Evolutionary conservation across 2,329 filamentous ascomycete genomes (phyloP).

Genomic region (Zymoseptoria pseudotritici): DNA sequence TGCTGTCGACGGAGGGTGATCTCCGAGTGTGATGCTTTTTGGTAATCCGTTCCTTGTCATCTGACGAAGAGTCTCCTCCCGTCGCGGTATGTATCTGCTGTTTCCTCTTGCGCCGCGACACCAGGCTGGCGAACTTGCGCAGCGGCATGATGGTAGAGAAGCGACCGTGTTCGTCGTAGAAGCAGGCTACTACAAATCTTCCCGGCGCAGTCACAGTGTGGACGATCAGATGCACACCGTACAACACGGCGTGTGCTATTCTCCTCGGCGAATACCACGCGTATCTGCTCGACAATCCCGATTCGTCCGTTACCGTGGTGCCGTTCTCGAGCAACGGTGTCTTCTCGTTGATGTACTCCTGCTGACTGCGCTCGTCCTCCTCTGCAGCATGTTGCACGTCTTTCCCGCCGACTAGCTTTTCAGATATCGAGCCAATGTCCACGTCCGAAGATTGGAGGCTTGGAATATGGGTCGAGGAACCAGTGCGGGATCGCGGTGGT

Average conservation of each 20-base stretch:
- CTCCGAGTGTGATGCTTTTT: slow-evolving; percentile 23
- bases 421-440: slow-evolving; percentile 18
- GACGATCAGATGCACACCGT: slow-evolving; percentile 70
- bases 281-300: slow-evolving; percentile 4
- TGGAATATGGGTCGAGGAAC: slow-evolving; percentile 19
- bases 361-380: slow-evolving; percentile 11
- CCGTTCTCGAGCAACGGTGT: slow-evolving; percentile 53
- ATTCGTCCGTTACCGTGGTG: not conserved
- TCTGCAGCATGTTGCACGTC: slow-evolving; percentile 13
- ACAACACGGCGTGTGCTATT: slow-evolving; percentile 64
- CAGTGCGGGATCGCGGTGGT: slow-evolving; percentile 43
- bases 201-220: slow-evolving; percentile 72
- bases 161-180: slow-evolving; percentile 71
- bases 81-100: slow-evolving; percentile 8
- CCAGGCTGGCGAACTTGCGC: slow-evolving; percentile 49
- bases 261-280: slow-evolving; percentile 38
- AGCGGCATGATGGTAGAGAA: slow-evolving; percentile 74
- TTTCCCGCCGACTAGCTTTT: slow-evolving; percentile 18
- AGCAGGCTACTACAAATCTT: slow-evolving; percentile 72
- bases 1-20: slow-evolving; percentile 34
- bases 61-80: not conserved
- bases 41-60: not conserved
- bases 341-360: slow-evolving; percentile 50
- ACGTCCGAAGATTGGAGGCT: slow-evolving; percentile 7
- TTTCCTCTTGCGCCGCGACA: slow-evolving; percentile 36